Evolutionary conservation across 139 green algal genomes (phyloP), one percentile per base, ranked within the genome.

Genomic region (Chlorella vulgaris): DNA sequence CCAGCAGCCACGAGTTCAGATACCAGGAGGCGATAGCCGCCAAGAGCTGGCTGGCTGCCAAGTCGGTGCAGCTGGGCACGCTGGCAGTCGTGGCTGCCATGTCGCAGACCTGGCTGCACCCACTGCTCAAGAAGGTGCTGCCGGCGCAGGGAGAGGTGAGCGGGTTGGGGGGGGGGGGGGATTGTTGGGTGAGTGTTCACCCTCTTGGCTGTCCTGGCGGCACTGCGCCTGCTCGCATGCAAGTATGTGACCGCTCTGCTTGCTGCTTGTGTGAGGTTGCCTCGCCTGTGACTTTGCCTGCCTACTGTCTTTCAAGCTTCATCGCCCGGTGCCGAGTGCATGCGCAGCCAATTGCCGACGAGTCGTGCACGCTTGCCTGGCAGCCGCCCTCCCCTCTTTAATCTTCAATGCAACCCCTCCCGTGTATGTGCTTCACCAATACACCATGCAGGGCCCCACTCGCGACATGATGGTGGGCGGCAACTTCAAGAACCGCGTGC

Each of bases 11-110:
- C 6, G 82, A 91, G 67, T 94, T 95, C 83, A 87, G 84, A 42
- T 94, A 92, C 71, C 69, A 63, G 7, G 92, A 96, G 83, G 78
- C 53, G 4, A 24, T 88, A 29, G 84, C 76, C 2, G 36, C 68
- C 10, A 38, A 66, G 13, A 60, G 60, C 36, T 81, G 69, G 70
- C n/a, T 70, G 10, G 36, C 26, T 0, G 83, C 83, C n/a, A 42
- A n/a, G 18, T 28, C 53, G 29, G 36, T 88, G 36, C 55, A 66
- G 29, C 53, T 79, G 40, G 79, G 58, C 39, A 83, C 73, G 15
- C 18, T 51, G 10, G 70, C 42, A 42, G 29, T 77, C 5, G 60
- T 31, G 18, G 24, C 28, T 18, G 43, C 65, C 22, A 60, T 88
- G 38, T 67, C 29, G 53, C 70, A 82, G 38, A 55, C 50, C 13